Conservation (phyloP, 768 basidiomycete genomes). For the Lanmaoa rubissima region DNA sequence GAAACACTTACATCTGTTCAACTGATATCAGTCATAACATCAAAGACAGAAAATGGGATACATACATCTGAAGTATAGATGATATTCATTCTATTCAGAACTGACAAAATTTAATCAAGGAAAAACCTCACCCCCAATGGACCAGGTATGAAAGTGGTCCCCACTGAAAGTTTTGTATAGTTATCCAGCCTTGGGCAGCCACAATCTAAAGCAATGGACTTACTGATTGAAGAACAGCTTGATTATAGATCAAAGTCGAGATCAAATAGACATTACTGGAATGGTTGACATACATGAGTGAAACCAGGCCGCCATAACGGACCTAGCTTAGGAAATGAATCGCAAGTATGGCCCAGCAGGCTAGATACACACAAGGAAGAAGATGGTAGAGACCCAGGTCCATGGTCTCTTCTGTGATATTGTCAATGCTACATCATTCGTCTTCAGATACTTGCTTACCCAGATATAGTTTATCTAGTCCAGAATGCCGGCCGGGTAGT, state of each 20-base stretch:
- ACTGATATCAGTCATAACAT: neutral
- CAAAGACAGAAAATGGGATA: neutral
- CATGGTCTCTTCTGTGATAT: slow-evolving; percentile 1
- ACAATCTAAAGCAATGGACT: neutral
- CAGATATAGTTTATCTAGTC: slow-evolving; percentile 8
- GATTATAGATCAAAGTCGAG: neutral
- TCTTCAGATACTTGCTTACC: neutral
- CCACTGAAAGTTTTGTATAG: neutral
- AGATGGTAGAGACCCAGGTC: slow-evolving; percentile 6
- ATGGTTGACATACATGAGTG: neutral
- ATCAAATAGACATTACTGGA: neutral
- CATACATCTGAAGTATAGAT: neutral
- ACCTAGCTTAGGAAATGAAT: neutral
- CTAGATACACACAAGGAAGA: neutral
- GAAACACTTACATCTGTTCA: neutral
- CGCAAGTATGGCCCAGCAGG: neutral
- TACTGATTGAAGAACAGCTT: neutral
- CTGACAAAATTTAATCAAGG: neutral
- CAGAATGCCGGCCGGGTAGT: too few relatives aligned
- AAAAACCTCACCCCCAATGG: neutral
- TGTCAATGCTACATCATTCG: neutral
- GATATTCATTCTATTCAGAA: neutral
- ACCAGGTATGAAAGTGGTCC: slow-evolving; percentile 1
- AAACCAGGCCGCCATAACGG: slow-evolving; percentile 5
- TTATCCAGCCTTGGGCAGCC: neutral